Conservation (phyloP, 2,329 filamentous ascomycete genomes). For the Pseudocercospora cruenta region DNA sequence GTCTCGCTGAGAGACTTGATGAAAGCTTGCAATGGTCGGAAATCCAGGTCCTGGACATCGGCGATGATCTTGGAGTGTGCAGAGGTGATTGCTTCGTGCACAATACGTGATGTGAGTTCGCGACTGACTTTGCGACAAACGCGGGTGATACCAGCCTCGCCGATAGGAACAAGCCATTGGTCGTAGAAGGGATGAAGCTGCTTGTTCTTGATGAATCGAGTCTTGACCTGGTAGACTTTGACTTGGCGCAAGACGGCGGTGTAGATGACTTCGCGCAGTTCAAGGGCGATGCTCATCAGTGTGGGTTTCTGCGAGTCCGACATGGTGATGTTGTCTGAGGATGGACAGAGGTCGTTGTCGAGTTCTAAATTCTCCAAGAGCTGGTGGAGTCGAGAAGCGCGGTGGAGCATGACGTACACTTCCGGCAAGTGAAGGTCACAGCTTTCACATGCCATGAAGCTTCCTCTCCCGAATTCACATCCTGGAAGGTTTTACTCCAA, state of each 20-base stretch:
- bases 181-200: neutral
- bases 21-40: neutral
- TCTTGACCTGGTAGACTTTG: conserved; percentile 7
- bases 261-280: neutral
- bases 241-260: neutral
- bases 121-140: neutral
- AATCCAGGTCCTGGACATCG: neutral
- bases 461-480: neutral
- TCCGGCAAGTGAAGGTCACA: neutral
- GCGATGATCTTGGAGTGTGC: neutral
- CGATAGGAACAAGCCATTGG: neutral
- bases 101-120: neutral
- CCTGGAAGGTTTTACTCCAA: neutral
- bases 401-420: neutral
- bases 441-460: neutral
- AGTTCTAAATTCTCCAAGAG: neutral
- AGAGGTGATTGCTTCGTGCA: neutral
- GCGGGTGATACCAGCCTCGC: neutral
- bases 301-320: neutral
- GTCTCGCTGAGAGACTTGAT: neutral
- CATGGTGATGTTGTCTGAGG: neutral
- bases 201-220: conserved; percentile 4
- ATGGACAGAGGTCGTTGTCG: neutral
- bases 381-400: neutral
- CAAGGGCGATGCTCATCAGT: neutral